Conservation (phyloP, 2,329 filamentous ascomycete genomes). For the Colletotrichum spinosum region DNA sequence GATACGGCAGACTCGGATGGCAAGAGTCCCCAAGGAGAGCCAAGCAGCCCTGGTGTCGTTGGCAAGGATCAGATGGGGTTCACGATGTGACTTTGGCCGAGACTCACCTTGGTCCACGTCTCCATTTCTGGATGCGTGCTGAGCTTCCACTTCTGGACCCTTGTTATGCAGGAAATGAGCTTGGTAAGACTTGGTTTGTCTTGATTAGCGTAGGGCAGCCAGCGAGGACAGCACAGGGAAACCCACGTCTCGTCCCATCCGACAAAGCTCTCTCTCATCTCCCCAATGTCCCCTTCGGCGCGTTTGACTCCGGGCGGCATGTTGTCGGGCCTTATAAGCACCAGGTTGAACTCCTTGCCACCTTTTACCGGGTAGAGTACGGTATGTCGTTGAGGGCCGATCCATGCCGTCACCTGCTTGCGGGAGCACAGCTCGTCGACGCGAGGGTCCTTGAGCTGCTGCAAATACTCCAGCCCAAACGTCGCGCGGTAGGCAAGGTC, state of each 20-base stretch:
- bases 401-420: slow-evolving; percentile 14
- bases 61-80: not conserved
- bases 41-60: not conserved
- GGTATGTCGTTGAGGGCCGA: slow-evolving; percentile 16
- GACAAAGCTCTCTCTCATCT: slow-evolving; percentile 24
- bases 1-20: slow-evolving; percentile 40
- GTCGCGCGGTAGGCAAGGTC: slow-evolving; percentile 20
- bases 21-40: slow-evolving; percentile 37
- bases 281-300: slow-evolving; percentile 2
- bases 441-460: slow-evolving; percentile 3
- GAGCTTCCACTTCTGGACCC: slow-evolving; percentile 32
- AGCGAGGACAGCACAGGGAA: not conserved
- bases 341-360: slow-evolving; percentile 23
- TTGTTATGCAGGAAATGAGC: slow-evolving; percentile 15
- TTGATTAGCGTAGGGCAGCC: not conserved
- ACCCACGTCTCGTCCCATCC: slow-evolving; percentile 32
- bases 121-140: slow-evolving; percentile 14
- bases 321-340: slow-evolving; percentile 10
- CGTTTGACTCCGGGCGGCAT: not conserved
- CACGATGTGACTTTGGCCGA: not conserved
- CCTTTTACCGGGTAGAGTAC: slow-evolving; percentile 21
- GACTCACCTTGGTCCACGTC: slow-evolving; percentile 15
- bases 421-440: slow-evolving; percentile 18
- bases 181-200: slow-evolving; percentile 13
- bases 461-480: slow-evolving; percentile 7